Evolutionary conservation across 306 rosid genomes (phyloP).

Genomic region (Argentina anserina): DNA sequence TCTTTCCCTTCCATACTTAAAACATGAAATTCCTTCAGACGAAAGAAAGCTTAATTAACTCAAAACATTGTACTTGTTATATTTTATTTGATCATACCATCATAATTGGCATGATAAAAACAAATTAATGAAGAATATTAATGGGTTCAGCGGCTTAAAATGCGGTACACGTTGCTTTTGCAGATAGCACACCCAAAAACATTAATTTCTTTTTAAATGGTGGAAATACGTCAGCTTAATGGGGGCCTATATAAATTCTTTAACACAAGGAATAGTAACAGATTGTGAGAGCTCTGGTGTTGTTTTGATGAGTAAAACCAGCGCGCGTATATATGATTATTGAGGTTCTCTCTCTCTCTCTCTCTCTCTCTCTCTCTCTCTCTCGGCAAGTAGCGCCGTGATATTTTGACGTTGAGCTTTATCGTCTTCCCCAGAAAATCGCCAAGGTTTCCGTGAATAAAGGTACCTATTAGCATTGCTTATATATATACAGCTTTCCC

Average conservation of each 20-base stretch:
- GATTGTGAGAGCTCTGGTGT: neutral
- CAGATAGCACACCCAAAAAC: too few species aligned
- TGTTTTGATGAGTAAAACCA: neutral
- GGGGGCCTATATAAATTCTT: neutral
- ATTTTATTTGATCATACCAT: too few species aligned
- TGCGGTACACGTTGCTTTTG: constrained; percentile 6
- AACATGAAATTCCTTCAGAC: too few species aligned
- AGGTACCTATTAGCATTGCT: neutral
- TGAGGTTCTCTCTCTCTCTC: neutral
- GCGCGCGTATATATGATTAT: neutral
- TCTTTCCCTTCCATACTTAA: too few species aligned
- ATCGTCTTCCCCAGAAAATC: neutral
- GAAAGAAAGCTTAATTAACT: too few species aligned
- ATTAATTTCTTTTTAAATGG: too few species aligned
- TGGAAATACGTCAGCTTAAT: neutral
- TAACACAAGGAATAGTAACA: neutral
- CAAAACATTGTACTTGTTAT: too few species aligned
- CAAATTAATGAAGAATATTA: neutral
- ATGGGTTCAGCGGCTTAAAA: neutral
- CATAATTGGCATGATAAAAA: neutral
- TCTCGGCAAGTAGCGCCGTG: neutral
- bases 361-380: neutral
- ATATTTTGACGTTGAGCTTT: neutral
- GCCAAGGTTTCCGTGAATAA: constrained; percentile 5
- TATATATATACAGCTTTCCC: too few species aligned